A percentile compares a stretch with the other conserved stretches of the same genome.
Evolutionary conservation across 2,329 filamentous ascomycete genomes (phyloP).

Genomic region (Calonectria montana): DNA sequence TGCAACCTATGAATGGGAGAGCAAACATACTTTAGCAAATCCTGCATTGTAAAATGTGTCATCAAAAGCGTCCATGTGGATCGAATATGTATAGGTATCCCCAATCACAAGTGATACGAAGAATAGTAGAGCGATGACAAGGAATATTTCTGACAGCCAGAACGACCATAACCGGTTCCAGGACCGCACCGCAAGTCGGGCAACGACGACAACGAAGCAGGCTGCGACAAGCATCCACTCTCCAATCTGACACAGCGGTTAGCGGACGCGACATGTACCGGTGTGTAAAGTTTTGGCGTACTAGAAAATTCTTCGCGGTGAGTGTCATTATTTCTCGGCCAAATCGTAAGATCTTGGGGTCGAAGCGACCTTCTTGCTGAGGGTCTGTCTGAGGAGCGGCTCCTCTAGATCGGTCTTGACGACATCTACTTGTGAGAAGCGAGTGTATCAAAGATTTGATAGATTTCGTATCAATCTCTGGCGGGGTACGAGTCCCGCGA

Average conservation of each 20-base stretch:
- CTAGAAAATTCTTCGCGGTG: not conserved
- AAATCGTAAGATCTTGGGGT: not conserved
- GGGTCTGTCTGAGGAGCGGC: not conserved
- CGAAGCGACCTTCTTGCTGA: too few relatives aligned
- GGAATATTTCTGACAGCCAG: not conserved
- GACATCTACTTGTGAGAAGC: too few relatives aligned
- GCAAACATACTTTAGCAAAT: not conserved
- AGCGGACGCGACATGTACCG: not conserved
- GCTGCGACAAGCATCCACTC: not conserved
- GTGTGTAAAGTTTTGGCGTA: not conserved
- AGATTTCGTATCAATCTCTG: too few relatives aligned
- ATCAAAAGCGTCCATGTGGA: not conserved
- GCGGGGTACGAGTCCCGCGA: not conserved
- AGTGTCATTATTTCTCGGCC: not conserved
- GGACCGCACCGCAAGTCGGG: not conserved
- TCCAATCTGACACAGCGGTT: not conserved
- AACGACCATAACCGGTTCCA: not conserved
- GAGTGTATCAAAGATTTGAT: not conserved
- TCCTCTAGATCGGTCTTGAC: not conserved
- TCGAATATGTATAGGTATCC: not conserved
- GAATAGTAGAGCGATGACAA: not conserved
- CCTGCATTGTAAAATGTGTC: not conserved
- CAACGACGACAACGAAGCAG: not conserved
- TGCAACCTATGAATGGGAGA: not conserved
- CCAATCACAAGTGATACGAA: not conserved